phyloP scores from a whole-genome alignment of 2,329 filamentous ascomycete genomes.

The Hypoxylon sp. region DNA sequence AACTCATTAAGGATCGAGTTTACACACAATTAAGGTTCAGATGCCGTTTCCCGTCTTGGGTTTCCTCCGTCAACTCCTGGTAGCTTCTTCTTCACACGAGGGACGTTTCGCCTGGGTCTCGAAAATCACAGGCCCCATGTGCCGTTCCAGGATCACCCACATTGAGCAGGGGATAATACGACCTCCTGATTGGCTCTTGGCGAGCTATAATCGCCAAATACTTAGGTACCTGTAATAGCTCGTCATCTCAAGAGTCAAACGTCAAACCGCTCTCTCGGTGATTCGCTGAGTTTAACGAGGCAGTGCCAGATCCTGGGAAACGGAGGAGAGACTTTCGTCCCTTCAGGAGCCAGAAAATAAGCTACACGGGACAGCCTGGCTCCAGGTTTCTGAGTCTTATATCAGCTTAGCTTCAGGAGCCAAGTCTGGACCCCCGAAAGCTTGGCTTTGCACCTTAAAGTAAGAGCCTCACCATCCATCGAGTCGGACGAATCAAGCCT shows the following conservation, averaged over 20 bases:
- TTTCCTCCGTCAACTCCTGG: constrained; percentile 23
- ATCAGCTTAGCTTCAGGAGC: constrained; percentile 21
- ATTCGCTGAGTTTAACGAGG: constrained; percentile 14
- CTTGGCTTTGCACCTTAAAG: constrained; percentile 12
- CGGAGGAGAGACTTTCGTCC: constrained; percentile 5
- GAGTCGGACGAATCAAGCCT: constrained; percentile 22
- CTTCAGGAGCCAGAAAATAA: constrained; percentile 1
- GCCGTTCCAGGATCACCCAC: constrained; percentile 16
- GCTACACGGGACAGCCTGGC: constrained; percentile 2
- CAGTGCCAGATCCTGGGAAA: constrained; percentile 18
- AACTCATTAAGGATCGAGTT: not conserved
- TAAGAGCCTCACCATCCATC: constrained; percentile 22
- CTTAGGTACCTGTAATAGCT: constrained; percentile 24
- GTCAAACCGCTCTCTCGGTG: constrained; percentile 19
- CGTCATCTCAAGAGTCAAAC: constrained; percentile 16
- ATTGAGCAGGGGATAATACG: constrained; percentile 7
- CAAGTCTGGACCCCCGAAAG: constrained; percentile 5
- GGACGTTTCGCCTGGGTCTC: constrained; percentile 35
- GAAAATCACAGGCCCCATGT: constrained; percentile 21
- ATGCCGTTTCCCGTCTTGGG: constrained; percentile 20
- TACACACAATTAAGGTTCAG: no score
- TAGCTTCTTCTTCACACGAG: constrained; percentile 27
- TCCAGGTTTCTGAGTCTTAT: constrained; percentile 14
- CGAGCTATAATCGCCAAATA: not conserved
- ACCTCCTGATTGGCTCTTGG: constrained; percentile 22